phyloP scores from a whole-genome alignment of 345 rosid genomes.

The Populus nigra region DNA sequence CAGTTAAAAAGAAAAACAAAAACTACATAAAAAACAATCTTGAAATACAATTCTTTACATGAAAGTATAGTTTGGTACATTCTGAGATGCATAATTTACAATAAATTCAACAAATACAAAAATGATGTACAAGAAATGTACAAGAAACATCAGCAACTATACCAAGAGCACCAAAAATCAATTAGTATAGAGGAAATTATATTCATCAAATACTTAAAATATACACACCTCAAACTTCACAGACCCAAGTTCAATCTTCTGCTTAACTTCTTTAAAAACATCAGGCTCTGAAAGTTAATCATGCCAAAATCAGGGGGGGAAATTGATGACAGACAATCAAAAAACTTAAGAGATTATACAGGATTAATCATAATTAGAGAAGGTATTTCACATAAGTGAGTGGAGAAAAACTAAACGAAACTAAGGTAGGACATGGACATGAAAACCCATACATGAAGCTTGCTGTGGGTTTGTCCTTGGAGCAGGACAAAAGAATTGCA shows the following conservation, averaged over 20 bases:
- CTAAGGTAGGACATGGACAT: neutral
- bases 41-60: neutral
- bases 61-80: too few species aligned
- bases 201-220: neutral
- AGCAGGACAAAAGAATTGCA: neutral
- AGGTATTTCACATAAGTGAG: neutral
- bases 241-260: slow-evolving; percentile 79
- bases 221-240: slow-evolving; percentile 85
- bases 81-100: neutral
- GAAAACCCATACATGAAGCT: neutral
- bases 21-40: too few species aligned
- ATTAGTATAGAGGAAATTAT: neutral
- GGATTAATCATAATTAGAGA: neutral
- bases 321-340: neutral
- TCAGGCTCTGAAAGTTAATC: slow-evolving; percentile 76
- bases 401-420: neutral
- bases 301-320: slow-evolving; percentile 7
- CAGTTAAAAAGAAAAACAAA: too few species aligned
- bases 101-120: neutral
- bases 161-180: neutral
- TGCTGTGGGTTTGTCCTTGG: neutral
- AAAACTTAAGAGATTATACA: slow-evolving; percentile 1
- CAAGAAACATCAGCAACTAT: neutral
- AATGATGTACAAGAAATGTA: neutral
- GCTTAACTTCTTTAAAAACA: slow-evolving; percentile 84